These are phyloP conservation scores for Dendrothele bispora DNA, from an alignment of 768 basidiomycete species.

Conservation along the genomic window DNA sequence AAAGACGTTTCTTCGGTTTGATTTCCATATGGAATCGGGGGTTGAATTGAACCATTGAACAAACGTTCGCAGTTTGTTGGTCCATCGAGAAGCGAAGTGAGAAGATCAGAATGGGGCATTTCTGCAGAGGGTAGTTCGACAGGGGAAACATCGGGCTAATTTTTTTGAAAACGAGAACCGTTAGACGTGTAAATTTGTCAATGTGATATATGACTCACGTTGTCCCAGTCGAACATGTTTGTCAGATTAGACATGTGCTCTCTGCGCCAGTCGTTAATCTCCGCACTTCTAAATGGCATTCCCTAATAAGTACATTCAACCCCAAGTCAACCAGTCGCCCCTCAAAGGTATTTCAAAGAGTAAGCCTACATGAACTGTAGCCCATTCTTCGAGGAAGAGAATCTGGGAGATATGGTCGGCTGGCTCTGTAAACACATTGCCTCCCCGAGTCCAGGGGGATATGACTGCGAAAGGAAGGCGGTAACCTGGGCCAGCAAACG, in stretches of 20 bases:
- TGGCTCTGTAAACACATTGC: constrained; percentile 3
- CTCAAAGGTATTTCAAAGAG: too few relatives aligned
- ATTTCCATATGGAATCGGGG: constrained; percentile 6
- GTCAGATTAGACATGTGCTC: constrained; percentile 7
- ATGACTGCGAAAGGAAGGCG: constrained; percentile 4
- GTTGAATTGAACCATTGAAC: constrained; percentile 3
- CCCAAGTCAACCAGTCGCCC: background rate
- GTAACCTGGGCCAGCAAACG: constrained; percentile 5
- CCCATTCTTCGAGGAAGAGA: constrained; percentile 6
- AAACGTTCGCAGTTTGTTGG: constrained; percentile 4
- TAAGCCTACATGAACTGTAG: background rate
- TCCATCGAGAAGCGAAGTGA: constrained; percentile 6
- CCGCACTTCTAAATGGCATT: constrained; percentile 1
- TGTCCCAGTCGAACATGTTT: constrained; percentile 1
- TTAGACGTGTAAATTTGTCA: too few relatives aligned
- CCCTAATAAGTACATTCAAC: too few relatives aligned
- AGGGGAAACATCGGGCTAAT: constrained; percentile 4
- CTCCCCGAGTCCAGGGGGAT: constrained; percentile 9
- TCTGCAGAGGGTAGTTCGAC: constrained; percentile 3
- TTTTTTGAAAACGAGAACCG: background rate
- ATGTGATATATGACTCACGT: background rate
- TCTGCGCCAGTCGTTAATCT: constrained; percentile 10
- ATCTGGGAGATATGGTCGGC: constrained; percentile 6
- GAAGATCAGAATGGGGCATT: constrained; percentile 5
- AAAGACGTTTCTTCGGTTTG: background rate